Percentiles rank a stretch among this genome's conserved stretches.
Conservation (phyloP, 805 yeast genomes). For the Pichia membranifaciens region DNA sequence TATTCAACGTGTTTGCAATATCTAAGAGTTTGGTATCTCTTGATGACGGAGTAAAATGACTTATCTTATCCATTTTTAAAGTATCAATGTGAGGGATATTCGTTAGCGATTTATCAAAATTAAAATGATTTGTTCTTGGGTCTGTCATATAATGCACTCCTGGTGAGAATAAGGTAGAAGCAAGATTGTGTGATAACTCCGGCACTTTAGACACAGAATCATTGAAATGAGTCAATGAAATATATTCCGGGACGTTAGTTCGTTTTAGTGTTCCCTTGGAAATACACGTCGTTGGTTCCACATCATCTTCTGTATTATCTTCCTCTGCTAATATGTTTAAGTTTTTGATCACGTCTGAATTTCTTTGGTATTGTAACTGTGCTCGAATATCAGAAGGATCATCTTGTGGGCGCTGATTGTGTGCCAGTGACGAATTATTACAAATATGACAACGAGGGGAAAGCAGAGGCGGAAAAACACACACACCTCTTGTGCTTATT, state of each 20-base stretch:
- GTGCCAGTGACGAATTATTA: too few relatives aligned
- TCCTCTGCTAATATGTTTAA: background rate
- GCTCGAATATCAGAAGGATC: background rate
- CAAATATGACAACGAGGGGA: too few relatives aligned
- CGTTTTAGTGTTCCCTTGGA: background rate
- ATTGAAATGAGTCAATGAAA: slow-evolving; percentile 17
- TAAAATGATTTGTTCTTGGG: slow-evolving; percentile 66
- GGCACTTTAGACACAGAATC: slow-evolving; percentile 37
- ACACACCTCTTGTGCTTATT: too few relatives aligned
- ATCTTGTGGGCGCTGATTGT: too few relatives aligned
- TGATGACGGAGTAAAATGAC: slow-evolving; percentile 58
- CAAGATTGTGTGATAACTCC: slow-evolving; percentile 55
- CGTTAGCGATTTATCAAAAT: slow-evolving; percentile 58
- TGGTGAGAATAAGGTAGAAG: slow-evolving; percentile 72
- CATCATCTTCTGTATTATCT: background rate
- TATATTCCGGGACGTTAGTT: slow-evolving; percentile 13
- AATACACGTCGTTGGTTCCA: slow-evolving; percentile 3
- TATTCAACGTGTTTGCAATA: slow-evolving; percentile 34
- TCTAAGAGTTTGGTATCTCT: slow-evolving; percentile 50
- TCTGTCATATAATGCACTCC: slow-evolving; percentile 75
- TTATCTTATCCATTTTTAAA: slow-evolving; percentile 54
- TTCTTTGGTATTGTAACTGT: slow-evolving; percentile 3
- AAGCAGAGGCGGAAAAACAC: too few relatives aligned
- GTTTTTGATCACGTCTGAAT: slow-evolving; percentile 1
- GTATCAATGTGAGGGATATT: slow-evolving; percentile 57